Conservation (phyloP, 352 stramenopile species). For the Globisporangium perplexum region DNA sequence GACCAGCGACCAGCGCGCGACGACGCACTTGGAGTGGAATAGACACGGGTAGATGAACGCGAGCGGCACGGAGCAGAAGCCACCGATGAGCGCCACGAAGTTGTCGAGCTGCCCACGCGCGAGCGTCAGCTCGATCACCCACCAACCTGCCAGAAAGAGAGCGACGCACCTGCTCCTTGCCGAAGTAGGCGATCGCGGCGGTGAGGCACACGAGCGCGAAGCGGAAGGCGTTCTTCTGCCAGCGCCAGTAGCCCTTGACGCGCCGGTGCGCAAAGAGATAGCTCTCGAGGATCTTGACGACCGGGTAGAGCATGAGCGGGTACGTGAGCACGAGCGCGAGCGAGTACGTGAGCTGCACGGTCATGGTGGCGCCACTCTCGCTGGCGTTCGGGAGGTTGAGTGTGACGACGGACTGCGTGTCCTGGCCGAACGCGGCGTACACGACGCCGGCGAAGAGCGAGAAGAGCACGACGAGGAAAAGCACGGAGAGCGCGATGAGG, state of each 20-base stretch:
- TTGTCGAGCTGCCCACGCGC: conserved; percentile 35
- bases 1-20: not conserved
- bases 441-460: conserved; percentile 50
- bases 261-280: conserved; percentile 39
- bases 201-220: conserved; percentile 59
- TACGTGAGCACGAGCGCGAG: conserved; percentile 66
- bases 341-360: conserved; percentile 61
- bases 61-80: conserved; percentile 66
- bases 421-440: conserved; percentile 45
- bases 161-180: conserved; percentile 36
- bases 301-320: conserved; percentile 65
- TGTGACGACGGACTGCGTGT: conserved; percentile 54
- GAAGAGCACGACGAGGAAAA: conserved; percentile 50
- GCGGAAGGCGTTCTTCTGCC: conserved; percentile 63
- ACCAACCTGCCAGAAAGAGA: too few species aligned
- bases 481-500: conserved; percentile 39
- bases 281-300: conserved; percentile 66
- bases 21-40: conserved; percentile 39
- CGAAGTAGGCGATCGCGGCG: conserved; percentile 54
- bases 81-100: conserved; percentile 67
- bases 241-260: conserved; percentile 55
- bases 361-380: conserved; percentile 47
- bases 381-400: conserved; percentile 50
- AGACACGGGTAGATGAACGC: conserved; percentile 70
- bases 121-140: too few species aligned